phyloP scores from a whole-genome alignment of 495 filamentous ascomycete species.

The Copromyces sp. region DNA sequence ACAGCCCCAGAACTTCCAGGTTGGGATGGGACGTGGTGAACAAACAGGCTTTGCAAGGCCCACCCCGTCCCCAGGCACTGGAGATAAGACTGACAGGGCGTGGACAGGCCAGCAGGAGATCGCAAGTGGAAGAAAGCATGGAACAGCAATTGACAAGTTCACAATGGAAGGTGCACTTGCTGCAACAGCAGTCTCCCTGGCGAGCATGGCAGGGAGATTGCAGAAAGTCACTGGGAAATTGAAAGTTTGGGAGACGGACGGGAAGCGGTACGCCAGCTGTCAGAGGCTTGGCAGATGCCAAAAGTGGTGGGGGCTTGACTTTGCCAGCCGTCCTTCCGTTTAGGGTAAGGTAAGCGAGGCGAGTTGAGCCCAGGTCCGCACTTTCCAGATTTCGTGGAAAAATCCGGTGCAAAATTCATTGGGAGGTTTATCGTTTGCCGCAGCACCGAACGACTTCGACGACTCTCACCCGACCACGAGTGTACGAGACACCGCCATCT shows the following conservation, averaged over 20 bases:
- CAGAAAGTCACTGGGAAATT: neutral
- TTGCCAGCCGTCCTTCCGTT: conserved; percentile 10
- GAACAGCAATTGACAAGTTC: neutral
- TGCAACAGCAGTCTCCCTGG: neutral
- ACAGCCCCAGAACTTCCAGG: neutral
- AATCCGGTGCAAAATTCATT: conserved; percentile 24
- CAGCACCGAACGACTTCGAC: conserved; percentile 24
- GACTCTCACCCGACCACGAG: conserved; percentile 19
- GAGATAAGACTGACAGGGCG: neutral
- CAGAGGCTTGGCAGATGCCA: neutral
- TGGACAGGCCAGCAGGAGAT: neutral
- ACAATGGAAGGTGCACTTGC: neutral
- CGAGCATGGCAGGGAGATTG: neutral
- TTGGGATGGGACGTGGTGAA: neutral
- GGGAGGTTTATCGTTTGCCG: conserved; percentile 18
- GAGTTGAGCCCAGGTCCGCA: conserved; percentile 24
- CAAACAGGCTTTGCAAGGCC: neutral
- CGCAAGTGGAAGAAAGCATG: neutral
- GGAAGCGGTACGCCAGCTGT: neutral
- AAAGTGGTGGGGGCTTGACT: conserved; percentile 1
- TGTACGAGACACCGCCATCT: conserved; percentile 22
- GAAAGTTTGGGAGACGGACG: neutral
- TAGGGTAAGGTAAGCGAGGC: conserved; percentile 20
- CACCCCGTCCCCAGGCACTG: neutral
- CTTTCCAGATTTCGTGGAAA: conserved; percentile 25